phyloP scores from a whole-genome alignment of 768 basidiomycete genomes.

The Boletus pseudo-olivaceus region DNA sequence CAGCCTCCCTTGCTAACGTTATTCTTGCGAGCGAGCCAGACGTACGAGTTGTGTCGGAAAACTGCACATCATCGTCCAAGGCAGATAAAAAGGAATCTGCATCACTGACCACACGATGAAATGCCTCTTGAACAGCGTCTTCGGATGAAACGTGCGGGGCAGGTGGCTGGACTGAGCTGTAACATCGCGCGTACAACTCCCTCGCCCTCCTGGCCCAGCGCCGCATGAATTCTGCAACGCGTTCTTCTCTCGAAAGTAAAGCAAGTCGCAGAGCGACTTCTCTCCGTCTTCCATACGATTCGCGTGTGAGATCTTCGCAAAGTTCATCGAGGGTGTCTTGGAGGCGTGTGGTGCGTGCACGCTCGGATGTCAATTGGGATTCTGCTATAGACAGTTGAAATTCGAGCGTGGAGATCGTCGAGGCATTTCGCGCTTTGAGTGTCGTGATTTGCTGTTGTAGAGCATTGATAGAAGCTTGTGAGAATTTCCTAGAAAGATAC shows the following conservation, averaged over 20 bases:
- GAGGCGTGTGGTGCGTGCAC: conserved; percentile 44
- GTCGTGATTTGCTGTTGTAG: conserved; percentile 59
- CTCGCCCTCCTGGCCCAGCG: conserved; percentile 53
- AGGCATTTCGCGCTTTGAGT: conserved; percentile 58
- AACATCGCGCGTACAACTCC: conserved; percentile 37
- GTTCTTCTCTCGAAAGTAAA: conserved; percentile 63
- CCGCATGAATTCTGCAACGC: conserved; percentile 48
- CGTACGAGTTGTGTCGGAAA: conserved; percentile 14
- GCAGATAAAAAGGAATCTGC: conserved; percentile 33
- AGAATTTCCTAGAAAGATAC: conserved; percentile 62
- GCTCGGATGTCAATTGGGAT: conserved; percentile 41
- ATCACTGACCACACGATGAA: conserved; percentile 34
- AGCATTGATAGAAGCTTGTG: conserved; percentile 65
- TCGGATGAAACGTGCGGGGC: conserved; percentile 2
- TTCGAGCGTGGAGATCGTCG: conserved; percentile 56
- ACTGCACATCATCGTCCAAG: conserved; percentile 33
- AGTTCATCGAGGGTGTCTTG: conserved; percentile 64
- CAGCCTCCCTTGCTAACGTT: conserved; percentile 44
- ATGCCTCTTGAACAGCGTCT: conserved; percentile 21
- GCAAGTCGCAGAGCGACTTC: conserved; percentile 66
- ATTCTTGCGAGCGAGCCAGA: conserved; percentile 54
- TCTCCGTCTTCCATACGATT: conserved; percentile 66
- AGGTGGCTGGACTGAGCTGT: not conserved
- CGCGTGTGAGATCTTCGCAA: conserved; percentile 65
- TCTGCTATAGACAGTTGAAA: conserved; percentile 46